Evolutionary conservation across 768 basidiomycete species (phyloP), one percentile per base, ranked within the genome.

Genomic region (Filobasidium floriforme): DNA sequence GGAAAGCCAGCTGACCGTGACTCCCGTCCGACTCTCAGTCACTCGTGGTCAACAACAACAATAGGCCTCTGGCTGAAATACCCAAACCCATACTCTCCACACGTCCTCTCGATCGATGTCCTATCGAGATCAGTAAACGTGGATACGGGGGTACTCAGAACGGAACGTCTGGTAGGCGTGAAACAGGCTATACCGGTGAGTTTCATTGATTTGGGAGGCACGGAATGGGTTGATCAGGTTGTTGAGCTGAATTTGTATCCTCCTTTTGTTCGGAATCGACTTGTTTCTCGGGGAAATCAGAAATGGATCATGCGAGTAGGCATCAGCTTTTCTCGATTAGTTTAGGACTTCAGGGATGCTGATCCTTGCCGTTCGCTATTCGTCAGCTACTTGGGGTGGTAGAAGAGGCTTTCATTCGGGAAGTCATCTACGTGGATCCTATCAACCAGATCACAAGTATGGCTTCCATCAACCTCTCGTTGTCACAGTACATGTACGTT

Each of bases 11-110:
- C 41, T 60, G 14, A 29, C 26, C 54, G 24, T 57, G 5, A 57
- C 15, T 28, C 26, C 15, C 15, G n/a, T 24, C 24, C 24, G n/a
- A n/a, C 18, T 4, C 37, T 10, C 51, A 96, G 92, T 68, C 90
- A 92, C 75, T 84, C 90, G 49, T 93, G 92, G 88, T 83, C 87
- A 67, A 90, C 91, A 81, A 90, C 93, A 71, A 86, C 92, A 68
- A 87, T 89, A 75, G 89, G 89, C 70, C 89, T 94, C 84, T 92
- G 90, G 88, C 87, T 88, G 71, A 96, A 96, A 83, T 96, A 96
- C 79, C 92, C 92, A 61, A 94, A 94, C 77, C 88, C 91, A 62
- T 69, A 68, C 55, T 71, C 75, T 14, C 68, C 73, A 1, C 77
- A 79, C 63, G 78, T 78, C 59, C 65, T 72, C 41, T 72, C 75